Conservation (phyloP, 352 stramenopile genomes). For the Globisporangium emineosum region DNA sequence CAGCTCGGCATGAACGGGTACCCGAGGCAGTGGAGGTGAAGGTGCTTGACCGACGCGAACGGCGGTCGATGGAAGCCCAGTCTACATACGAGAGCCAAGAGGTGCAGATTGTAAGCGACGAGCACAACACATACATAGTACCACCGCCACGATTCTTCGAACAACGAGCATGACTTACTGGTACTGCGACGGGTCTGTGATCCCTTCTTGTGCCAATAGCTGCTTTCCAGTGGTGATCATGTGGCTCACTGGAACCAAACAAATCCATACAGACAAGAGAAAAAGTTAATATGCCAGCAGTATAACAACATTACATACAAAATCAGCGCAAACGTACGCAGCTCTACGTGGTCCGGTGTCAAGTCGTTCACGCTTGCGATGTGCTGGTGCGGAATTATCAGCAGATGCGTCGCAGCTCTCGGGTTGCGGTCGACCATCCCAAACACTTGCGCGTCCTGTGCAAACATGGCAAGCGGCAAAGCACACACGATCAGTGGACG, state of each 20-base stretch:
- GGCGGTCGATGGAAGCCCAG: constrained; percentile 70
- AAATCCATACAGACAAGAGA: neutral
- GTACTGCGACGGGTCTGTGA: constrained; percentile 25
- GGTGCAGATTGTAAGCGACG: neutral
- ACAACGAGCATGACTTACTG: constrained; percentile 21
- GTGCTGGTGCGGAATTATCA: constrained; percentile 64
- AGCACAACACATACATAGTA: neutral
- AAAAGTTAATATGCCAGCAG: too few relatives aligned
- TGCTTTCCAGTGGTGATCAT: constrained; percentile 57
- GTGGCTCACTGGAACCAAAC: constrained; percentile 36
- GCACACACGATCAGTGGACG: neutral
- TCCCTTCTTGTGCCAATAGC: constrained; percentile 44
- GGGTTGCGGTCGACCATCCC: constrained; percentile 61
- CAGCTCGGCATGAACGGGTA: constrained; percentile 56
- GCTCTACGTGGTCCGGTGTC: constrained; percentile 28
- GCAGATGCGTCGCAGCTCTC: constrained; percentile 45
- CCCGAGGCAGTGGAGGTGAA: constrained; percentile 73
- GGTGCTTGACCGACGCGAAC: constrained; percentile 67
- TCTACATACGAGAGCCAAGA: constrained; percentile 21
- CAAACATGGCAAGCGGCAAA: neutral
- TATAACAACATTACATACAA: too few relatives aligned
- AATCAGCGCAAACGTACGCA: constrained; percentile 30
- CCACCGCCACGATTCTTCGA: neutral
- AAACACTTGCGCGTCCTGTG: constrained; percentile 54
- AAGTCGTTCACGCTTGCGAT: constrained; percentile 55